phyloP scores from a whole-genome alignment of 1,284 basidiomycete genomes.

The Mycena citricolor region DNA sequence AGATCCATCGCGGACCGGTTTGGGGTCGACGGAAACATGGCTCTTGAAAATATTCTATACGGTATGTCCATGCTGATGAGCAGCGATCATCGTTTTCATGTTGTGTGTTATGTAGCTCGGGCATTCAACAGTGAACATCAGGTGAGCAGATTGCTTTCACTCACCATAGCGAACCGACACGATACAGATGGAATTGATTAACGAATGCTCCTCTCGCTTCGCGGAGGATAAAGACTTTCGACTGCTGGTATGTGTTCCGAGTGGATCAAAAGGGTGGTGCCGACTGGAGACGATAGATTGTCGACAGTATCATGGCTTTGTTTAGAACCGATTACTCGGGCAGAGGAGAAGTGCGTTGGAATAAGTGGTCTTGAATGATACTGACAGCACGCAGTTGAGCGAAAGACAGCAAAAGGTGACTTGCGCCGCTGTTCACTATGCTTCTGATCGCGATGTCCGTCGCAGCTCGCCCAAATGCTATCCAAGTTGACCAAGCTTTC shows the following conservation, averaged over 20 bases:
- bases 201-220: conserved; percentile 79
- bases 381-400: conserved; percentile 49
- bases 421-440: too few species aligned
- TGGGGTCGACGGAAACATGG: conserved; percentile 84
- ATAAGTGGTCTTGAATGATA: conserved; percentile 1
- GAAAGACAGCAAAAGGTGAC: conserved; percentile 87
- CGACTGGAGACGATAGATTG: too few species aligned
- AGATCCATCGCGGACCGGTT: conserved; percentile 87
- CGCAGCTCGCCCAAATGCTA: conserved; percentile 61
- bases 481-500: conserved; percentile 88
- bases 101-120: conserved; percentile 46
- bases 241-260: conserved; percentile 50
- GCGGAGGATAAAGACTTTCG: conserved; percentile 81
- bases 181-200: conserved; percentile 82
- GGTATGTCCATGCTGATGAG: conserved; percentile 40
- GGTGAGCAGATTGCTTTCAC: conserved; percentile 36
- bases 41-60: conserved; percentile 84
- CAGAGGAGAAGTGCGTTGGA: conserved; percentile 61
- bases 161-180: too few species aligned
- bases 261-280: too few species aligned
- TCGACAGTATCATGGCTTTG: conserved; percentile 94
- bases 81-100: not conserved
- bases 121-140: conserved; percentile 89
- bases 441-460: not conserved
- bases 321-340: conserved; percentile 93